A percentile compares a stretch with the other conserved stretches of the same genome.
Conservation (phyloP, 805 yeast species). For the Metschnikowia hibisci region DNA sequence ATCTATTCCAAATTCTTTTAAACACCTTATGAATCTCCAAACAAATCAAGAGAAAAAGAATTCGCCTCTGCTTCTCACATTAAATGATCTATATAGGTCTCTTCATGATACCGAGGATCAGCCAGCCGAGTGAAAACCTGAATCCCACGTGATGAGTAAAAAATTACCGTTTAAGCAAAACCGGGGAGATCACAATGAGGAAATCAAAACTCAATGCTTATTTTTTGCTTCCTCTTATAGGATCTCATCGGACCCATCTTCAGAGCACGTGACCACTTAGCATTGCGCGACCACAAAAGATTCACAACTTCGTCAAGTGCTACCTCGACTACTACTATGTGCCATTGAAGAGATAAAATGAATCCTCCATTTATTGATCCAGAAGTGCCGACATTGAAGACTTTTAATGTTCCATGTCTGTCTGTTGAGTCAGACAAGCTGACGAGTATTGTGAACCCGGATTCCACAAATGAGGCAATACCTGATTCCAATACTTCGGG, state of each 20-base stretch:
- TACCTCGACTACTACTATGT: not conserved
- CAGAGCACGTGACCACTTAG: conserved; percentile 1
- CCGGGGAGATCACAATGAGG: no score
- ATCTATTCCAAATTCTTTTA: not conserved
- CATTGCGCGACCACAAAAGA: conserved; percentile 3
- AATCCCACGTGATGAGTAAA: no score
- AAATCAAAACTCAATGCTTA: no score
- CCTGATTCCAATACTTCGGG: not conserved
- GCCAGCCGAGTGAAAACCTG: no score
- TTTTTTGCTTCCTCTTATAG: no score
- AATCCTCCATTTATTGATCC: not conserved
- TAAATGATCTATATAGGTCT: not conserved
- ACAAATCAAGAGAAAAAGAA: not conserved
- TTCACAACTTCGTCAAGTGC: not conserved
- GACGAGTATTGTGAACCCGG: not conserved
- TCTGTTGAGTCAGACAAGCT: no score
- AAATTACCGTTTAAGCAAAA: no score
- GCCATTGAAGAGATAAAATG: not conserved
- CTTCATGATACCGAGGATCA: not conserved
- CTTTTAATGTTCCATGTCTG: no score
- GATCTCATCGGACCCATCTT: no score
- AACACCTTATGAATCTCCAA: not conserved
- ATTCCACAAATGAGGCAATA: not conserved
- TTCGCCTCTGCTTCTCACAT: not conserved
- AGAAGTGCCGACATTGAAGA: no score